Conservation (phyloP, 2,329 filamentous ascomycete genomes). For the Diaporthe eres region DNA sequence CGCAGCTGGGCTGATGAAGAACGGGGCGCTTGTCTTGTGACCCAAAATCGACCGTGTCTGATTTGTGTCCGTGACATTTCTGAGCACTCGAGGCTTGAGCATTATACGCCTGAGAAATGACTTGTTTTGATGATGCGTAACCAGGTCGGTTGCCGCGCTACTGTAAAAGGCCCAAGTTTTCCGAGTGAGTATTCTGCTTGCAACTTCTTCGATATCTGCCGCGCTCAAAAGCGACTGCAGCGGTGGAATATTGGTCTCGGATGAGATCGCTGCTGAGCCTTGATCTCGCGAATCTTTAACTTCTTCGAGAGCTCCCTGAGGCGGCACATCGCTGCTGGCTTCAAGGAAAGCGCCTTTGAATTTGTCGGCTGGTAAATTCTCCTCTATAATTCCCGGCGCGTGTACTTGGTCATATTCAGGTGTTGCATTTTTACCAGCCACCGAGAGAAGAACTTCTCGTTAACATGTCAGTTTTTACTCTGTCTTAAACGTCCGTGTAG, state of each 20-base stretch:
- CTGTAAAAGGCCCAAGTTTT: conserved; percentile 71
- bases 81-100: conserved; percentile 65
- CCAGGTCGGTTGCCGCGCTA: conserved; percentile 65
- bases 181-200: conserved; percentile 58
- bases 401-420: conserved; percentile 67
- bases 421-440: conserved; percentile 12
- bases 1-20: conserved; percentile 66
- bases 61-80: conserved; percentile 59
- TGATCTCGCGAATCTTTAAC: not conserved
- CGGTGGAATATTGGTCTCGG: not conserved
- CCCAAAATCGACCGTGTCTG: conserved; percentile 59
- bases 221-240: conserved; percentile 23
- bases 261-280: not conserved
- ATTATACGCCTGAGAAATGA: conserved; percentile 63
- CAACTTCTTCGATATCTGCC: conserved; percentile 63
- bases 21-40: conserved; percentile 55
- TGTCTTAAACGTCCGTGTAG: not conserved
- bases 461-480: conserved; percentile 13
- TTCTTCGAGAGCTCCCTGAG: conserved; percentile 47
- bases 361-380: conserved; percentile 11
- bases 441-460: not conserved
- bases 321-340: conserved; percentile 33
- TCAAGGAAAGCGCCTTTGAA: conserved; percentile 5
- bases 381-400: conserved; percentile 48
- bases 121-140: conserved; percentile 65